Conservation (phyloP, 257 asterid species). For the Jaltomata sinuosa region DNA sequence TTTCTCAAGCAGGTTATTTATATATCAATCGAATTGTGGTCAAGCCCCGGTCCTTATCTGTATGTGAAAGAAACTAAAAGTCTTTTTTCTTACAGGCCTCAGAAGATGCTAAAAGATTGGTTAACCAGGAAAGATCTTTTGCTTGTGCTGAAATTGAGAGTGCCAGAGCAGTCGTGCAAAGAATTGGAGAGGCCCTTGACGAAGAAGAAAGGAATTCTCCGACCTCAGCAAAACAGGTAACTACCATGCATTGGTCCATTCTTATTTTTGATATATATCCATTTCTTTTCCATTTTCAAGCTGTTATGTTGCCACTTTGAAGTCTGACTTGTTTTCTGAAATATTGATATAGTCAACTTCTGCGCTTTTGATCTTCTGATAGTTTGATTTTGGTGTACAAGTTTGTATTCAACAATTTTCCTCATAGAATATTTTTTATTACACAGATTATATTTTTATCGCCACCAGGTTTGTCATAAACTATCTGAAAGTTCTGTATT, state of each 20-base stretch:
- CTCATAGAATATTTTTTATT: neutral
- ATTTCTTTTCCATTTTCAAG: neutral
- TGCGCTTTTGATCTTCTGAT: neutral
- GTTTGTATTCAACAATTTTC: neutral
- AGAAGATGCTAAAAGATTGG: conserved; percentile 92
- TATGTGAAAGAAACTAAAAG: neutral
- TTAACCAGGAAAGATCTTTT: conserved; percentile 95
- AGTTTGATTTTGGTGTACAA: neutral
- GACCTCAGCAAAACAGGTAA: conserved; percentile 56
- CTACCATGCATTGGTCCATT: neutral
- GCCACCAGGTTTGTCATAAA: neutral
- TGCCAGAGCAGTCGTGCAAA: conserved; percentile 88
- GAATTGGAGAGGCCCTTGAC: conserved; percentile 93
- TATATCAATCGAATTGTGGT: neutral
- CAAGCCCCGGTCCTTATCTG: neutral
- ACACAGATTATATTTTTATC: neutral
- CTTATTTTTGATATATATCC: neutral
- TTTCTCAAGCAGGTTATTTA: conserved; percentile 81
- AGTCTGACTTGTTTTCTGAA: neutral
- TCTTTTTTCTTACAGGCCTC: conserved; percentile 54
- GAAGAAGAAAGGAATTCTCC: conserved; percentile 75
- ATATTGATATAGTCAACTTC: neutral
- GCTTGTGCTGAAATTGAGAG: conserved; percentile 99
- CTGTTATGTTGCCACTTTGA: neutral
- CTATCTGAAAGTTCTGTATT: neutral